These are phyloP conservation scores for Oryza glumipatula DNA, from an alignment of 176 grass and related monocot genomes.

Conservation along the genomic window DNA sequence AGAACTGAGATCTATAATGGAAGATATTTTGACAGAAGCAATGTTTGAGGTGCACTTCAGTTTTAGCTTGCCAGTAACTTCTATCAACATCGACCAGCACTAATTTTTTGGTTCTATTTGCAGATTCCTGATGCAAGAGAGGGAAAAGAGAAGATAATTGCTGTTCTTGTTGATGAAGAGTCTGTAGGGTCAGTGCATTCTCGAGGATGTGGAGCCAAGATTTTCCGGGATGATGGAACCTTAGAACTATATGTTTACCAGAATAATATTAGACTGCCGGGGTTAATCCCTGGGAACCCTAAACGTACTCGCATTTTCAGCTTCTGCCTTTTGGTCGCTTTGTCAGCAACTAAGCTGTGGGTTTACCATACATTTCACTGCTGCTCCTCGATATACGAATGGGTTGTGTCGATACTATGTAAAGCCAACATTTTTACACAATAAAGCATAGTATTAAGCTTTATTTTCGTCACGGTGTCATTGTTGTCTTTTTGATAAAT, in stretches of 20 bases:
- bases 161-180: slow-evolving; percentile 75
- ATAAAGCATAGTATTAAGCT: slow-evolving; percentile 4
- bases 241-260: slow-evolving; percentile 56
- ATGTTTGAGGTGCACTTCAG: slow-evolving; percentile 66
- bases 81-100: neutral
- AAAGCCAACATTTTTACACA: slow-evolving; percentile 38
- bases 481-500: neutral
- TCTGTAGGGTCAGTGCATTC: slow-evolving; percentile 42
- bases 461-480: neutral
- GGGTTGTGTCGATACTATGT: slow-evolving; percentile 36
- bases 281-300: slow-evolving; percentile 35
- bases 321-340: slow-evolving; percentile 39
- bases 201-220: slow-evolving; percentile 58
- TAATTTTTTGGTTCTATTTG: slow-evolving; percentile 19
- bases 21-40: slow-evolving; percentile 69
- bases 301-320: slow-evolving; percentile 11
- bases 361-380: slow-evolving; percentile 42
- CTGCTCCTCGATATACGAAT: slow-evolving; percentile 43
- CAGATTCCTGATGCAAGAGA: slow-evolving; percentile 56
- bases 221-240: slow-evolving; percentile 57
- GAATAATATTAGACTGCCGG: slow-evolving; percentile 35
- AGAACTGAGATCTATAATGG: slow-evolving; percentile 56
- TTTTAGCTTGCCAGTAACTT: neutral
- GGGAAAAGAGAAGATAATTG: slow-evolving; percentile 62
- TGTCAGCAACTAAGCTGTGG: slow-evolving; percentile 48